Percentiles rank a stretch among this genome's conserved stretches.
Evolutionary conservation across 2,329 filamentous ascomycete species (phyloP).

Genomic region (Fusarium kyushuense): DNA sequence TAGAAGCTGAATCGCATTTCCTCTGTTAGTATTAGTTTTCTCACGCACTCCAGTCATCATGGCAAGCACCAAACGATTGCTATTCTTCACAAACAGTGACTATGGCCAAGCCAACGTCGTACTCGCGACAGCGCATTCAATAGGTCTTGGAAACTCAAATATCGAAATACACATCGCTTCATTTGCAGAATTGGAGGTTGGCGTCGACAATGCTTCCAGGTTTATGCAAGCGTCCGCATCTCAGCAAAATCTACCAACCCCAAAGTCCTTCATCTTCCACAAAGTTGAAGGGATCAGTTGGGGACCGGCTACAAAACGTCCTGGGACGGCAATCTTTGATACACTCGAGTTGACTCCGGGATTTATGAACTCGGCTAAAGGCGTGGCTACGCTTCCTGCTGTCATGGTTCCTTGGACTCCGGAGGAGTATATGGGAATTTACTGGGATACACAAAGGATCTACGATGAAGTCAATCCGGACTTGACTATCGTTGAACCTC

Average conservation of each 20-base stretch:
- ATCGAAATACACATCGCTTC: neutral
- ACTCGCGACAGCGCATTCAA: neutral
- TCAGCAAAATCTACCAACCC: neutral
- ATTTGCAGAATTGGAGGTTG: neutral
- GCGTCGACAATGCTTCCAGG: neutral
- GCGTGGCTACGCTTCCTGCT: neutral
- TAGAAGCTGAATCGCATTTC: neutral
- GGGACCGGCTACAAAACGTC: constrained; percentile 1
- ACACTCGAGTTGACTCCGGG: neutral
- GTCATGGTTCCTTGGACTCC: constrained; percentile 4
- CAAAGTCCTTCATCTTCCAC: neutral
- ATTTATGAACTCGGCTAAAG: neutral
- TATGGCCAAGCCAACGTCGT: neutral
- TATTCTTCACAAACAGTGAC: neutral
- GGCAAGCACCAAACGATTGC: fast-evolving
- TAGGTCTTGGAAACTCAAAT: neutral
- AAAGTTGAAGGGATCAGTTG: neutral
- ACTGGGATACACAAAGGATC: neutral
- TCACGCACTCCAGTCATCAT: fast-evolving
- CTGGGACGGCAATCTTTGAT: neutral
- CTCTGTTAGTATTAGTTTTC: neutral
- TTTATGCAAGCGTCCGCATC: neutral
- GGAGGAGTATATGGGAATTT: neutral
- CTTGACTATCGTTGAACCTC: neutral
- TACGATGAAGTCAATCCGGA: neutral